Evolutionary conservation across 2,329 filamentous ascomycete species (phyloP).

Genomic region (Verticillium isaacii): DNA sequence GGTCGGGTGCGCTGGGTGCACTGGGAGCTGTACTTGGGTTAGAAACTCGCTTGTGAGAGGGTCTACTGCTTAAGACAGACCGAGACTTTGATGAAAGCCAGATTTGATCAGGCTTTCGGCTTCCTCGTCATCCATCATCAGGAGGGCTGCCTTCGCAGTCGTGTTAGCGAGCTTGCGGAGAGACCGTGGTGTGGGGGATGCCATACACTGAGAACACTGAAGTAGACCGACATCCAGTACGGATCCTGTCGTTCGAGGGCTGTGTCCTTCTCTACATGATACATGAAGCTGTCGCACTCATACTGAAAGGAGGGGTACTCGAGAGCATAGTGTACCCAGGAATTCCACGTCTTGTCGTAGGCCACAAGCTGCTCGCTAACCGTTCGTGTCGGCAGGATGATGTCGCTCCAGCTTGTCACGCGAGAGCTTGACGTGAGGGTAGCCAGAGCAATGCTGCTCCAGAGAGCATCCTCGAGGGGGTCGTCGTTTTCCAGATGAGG

Average conservation of each 20-base stretch:
- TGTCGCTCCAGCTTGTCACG: not conserved
- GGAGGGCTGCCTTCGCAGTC: not conserved
- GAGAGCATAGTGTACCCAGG: conserved; percentile 15
- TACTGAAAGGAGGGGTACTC: conserved; percentile 12
- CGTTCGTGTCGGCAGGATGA: not conserved
- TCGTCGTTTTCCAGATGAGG: not conserved
- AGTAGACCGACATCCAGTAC: conserved; percentile 14
- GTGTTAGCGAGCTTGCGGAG: not conserved
- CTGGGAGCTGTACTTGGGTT: not conserved
- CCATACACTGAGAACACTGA: conserved; percentile 11
- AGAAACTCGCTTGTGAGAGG: not conserved
- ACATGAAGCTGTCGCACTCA: conserved; percentile 7
- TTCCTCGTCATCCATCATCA: conserved; percentile 7
- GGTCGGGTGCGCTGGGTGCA: not conserved
- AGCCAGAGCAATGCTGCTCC: not conserved
- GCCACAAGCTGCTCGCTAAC: conserved; percentile 5
- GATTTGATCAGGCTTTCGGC: not conserved
- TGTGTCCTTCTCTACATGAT: not conserved
- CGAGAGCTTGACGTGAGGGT: not conserved
- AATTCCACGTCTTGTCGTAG: conserved; percentile 11
- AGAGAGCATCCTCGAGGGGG: not conserved
- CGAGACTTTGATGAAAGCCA: not conserved
- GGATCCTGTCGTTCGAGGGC: not conserved
- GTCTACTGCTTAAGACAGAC: not conserved
- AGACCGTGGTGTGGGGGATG: too few relatives aligned